Base-by-base conservation (phyloP, 345 rosid genomes). In the Melastoma malabathricum region DNA sequence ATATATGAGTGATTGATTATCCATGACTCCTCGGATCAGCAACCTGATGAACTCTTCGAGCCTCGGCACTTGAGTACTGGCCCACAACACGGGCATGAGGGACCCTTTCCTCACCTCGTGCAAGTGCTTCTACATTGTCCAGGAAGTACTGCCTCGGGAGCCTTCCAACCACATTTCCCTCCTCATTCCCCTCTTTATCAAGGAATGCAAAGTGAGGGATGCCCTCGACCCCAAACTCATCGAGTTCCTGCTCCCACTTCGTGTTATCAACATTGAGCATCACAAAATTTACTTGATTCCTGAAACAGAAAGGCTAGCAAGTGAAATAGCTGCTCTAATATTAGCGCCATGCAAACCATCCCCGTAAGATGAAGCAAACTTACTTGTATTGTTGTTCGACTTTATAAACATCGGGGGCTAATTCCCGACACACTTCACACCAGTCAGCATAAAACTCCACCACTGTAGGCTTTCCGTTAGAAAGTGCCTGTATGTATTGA, bases 191-290 rank as follows among this genome's bases (percentile, higher is more conserved):
- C 16, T 82, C 59, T 61, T 56, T 75, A 59, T 86, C 98, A 16
- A 90, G 75, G 63, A 90, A 90, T 2, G 94, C 76, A 54, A 86
- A 86, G 69, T 90, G 96, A 0, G 98, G 96, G 66, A 84, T 90
- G 47, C 96, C 98, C 63, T 90, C 96, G 17, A 90, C 96, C n/a
- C 96, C 96, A 62, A 90, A 86, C 74, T 90, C 98, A 41, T 90
- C 83, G 34, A 90, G 70, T 73, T 90, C 98, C 65, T 90, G 96
- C 64, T 90, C 96, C 94, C 98, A 90, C 72, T 75, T 86, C 12
- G 96, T 90, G 62, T 90, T 84, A 71, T 86, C 98, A 47, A 90
- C 98, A 58, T 90, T 90, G 69, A 90, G 62, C 98, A 86, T 82
- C 48, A 86, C 98, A 66, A 86, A 90, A 68, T 90, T 90, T 48